These are phyloP conservation scores for Citrus inodora DNA, from an alignment of 345 rosid genomes.

Conservation along the genomic window DNA sequence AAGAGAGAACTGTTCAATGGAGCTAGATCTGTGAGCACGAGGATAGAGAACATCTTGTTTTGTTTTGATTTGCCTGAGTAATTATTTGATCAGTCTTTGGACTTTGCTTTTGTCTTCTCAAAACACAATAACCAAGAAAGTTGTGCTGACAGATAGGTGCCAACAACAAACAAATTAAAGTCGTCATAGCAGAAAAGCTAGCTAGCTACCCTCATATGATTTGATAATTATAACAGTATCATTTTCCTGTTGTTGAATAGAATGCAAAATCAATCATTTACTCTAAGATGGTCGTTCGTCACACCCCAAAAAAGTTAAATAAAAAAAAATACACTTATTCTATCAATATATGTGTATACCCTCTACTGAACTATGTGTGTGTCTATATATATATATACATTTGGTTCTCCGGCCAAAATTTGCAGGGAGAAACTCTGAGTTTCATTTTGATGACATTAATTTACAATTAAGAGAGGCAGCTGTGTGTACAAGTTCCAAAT, in stretches of 20 bases:
- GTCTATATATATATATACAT: no score
- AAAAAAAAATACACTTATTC: not conserved
- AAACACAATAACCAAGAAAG: conserved; percentile 28
- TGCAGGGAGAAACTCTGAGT: no score
- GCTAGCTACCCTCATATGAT: not conserved
- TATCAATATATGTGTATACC: no score
- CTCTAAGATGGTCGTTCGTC: not conserved
- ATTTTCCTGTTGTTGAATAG: not conserved
- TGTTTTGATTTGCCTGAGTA: not conserved
- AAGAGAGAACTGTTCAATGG: not conserved
- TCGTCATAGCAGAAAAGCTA: not conserved
- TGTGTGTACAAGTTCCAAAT: no score
- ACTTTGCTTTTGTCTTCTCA: conserved; percentile 28
- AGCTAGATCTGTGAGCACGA: conserved; percentile 4
- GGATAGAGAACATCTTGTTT: not conserved
- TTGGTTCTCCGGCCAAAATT: no score
- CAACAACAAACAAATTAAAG: not conserved
- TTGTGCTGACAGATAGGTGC: not conserved
- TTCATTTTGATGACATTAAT: no score
- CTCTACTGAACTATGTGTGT: no score
- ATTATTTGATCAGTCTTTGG: conserved; percentile 11
- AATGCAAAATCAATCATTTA: not conserved
- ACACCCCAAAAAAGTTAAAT: not conserved
- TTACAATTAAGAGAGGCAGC: no score
- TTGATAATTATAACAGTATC: conserved; percentile 11